These are phyloP conservation scores for Tolypocladium tundrense DNA, from an alignment of 2,329 filamentous ascomycete genomes.

Conservation along the genomic window DNA sequence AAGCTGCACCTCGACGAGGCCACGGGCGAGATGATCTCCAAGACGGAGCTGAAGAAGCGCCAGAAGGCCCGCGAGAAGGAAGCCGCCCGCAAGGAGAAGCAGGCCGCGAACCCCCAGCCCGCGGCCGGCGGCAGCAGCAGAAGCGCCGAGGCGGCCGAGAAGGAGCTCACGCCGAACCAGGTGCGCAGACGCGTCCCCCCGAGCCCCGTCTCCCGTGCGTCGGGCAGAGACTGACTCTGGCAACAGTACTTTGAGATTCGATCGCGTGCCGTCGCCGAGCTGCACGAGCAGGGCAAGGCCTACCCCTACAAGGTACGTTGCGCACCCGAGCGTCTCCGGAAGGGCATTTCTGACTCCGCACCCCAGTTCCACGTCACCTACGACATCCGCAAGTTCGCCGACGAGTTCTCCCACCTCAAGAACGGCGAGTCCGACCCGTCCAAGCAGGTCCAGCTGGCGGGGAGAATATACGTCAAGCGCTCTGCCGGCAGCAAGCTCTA, in stretches of 20 bases:
- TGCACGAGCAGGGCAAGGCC: slow-evolving; percentile 29
- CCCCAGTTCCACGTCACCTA: slow-evolving; percentile 69
- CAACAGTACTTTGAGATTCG: slow-evolving; percentile 83
- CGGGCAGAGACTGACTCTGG: neutral
- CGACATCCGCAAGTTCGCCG: slow-evolving; percentile 68
- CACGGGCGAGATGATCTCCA: slow-evolving; percentile 79
- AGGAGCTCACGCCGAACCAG: slow-evolving; percentile 48
- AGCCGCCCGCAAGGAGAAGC: slow-evolving; percentile 81
- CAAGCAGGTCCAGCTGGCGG: slow-evolving; percentile 66
- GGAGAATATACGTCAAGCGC: slow-evolving; percentile 83
- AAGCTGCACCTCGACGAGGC: slow-evolving; percentile 85
- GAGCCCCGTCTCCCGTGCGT: neutral
- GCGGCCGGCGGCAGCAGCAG: slow-evolving; percentile 43
- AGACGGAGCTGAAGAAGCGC: slow-evolving; percentile 87
- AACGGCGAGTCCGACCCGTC: slow-evolving; percentile 77
- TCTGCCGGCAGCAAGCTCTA: slow-evolving; percentile 72
- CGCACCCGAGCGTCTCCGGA: neutral
- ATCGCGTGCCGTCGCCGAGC: slow-evolving; percentile 56
- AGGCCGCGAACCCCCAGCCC: slow-evolving; percentile 61
- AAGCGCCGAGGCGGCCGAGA: slow-evolving; percentile 52
- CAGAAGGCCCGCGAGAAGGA: slow-evolving; percentile 85
- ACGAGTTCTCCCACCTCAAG: slow-evolving; percentile 71
- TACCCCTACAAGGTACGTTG: slow-evolving; percentile 68
- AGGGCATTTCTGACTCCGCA: neutral
- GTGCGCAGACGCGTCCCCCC: slow-evolving; percentile 6